These are phyloP conservation scores for Backusella tuberculispora DNA, from an alignment of 192 early-diverging fungal species.

Conservation along the genomic window DNA sequence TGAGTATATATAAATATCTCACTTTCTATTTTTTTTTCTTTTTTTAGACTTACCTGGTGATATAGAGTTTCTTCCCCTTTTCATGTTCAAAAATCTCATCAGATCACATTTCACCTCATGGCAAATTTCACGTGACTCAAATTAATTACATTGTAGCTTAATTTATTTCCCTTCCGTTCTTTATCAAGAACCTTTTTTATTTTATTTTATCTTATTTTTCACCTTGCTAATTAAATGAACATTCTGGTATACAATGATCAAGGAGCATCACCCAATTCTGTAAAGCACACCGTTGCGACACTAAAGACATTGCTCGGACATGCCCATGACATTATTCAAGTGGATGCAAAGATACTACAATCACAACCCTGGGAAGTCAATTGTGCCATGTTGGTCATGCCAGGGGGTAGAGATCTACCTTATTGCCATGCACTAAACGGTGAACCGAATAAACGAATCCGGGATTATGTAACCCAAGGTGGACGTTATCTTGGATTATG, in stretches of 20 bases:
- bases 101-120: too few relatives aligned
- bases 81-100: too few relatives aligned
- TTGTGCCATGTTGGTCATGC: conserved; percentile 84
- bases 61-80: too few relatives aligned
- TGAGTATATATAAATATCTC: too few relatives aligned
- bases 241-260: conserved; percentile 82
- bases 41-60: too few relatives aligned
- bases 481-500: conserved; percentile 93
- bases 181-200: not conserved
- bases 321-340: conserved; percentile 86
- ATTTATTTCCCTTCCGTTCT: too few relatives aligned
- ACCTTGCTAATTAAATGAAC: conserved; percentile 57
- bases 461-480: conserved; percentile 67
- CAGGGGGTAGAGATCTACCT: conserved; percentile 87
- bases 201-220: not conserved
- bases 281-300: conserved; percentile 67
- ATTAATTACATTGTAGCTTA: too few relatives aligned
- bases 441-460: conserved; percentile 62
- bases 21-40: too few relatives aligned
- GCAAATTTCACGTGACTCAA: too few relatives aligned
- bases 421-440: conserved; percentile 76
- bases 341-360: conserved; percentile 71
- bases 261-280: conserved; percentile 64
- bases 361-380: conserved; percentile 88
- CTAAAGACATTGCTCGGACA: conserved; percentile 78